Evolutionary conservation across 2,329 filamentous ascomycete species (phyloP).

Genomic region (Pseudogymnoascus sp.): DNA sequence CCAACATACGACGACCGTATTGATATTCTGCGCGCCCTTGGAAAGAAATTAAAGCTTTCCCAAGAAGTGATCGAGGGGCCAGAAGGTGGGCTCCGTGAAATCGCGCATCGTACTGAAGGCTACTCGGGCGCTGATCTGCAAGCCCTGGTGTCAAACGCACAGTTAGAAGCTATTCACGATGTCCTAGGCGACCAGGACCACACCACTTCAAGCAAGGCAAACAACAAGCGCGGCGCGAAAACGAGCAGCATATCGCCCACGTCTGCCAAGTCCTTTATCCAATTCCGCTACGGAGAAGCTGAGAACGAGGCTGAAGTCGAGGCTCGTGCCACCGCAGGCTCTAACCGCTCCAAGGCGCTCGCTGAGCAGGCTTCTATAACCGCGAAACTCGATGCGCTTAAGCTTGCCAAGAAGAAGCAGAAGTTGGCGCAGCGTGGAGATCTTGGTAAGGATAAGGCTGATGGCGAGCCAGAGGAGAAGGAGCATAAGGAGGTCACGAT

Average conservation of each 20-base stretch:
- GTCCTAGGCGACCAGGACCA: constrained; percentile 61
- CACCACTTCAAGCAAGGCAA: constrained; percentile 25
- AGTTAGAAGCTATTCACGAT: constrained; percentile 94
- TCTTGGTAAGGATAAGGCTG: constrained; percentile 20
- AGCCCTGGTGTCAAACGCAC: constrained; percentile 90
- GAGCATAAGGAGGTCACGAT: constrained; percentile 67
- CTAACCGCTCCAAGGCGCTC: constrained; percentile 48
- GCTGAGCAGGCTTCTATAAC: constrained; percentile 72
- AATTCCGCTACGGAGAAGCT: constrained; percentile 72
- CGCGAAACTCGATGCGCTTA: constrained; percentile 75
- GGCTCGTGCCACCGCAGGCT: constrained; percentile 34
- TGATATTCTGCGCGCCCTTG: constrained; percentile 83
- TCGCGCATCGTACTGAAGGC: constrained; percentile 75
- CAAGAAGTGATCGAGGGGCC: constrained; percentile 51
- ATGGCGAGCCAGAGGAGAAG: constrained; percentile 26
- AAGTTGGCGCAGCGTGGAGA: constrained; percentile 23
- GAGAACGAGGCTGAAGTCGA: constrained; percentile 40
- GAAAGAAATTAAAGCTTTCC: constrained; percentile 68
- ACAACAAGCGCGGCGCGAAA: constrained; percentile 18
- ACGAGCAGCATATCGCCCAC: constrained; percentile 13
- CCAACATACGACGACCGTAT: constrained; percentile 71
- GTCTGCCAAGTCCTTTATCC: constrained; percentile 54
- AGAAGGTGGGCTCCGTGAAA: constrained; percentile 55
- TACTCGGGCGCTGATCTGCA: constrained; percentile 94
- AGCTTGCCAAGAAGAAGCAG: constrained; percentile 50